Evolutionary conservation across 768 basidiomycete genomes (phyloP).

Genomic region (Lactarius akahatsu): DNA sequence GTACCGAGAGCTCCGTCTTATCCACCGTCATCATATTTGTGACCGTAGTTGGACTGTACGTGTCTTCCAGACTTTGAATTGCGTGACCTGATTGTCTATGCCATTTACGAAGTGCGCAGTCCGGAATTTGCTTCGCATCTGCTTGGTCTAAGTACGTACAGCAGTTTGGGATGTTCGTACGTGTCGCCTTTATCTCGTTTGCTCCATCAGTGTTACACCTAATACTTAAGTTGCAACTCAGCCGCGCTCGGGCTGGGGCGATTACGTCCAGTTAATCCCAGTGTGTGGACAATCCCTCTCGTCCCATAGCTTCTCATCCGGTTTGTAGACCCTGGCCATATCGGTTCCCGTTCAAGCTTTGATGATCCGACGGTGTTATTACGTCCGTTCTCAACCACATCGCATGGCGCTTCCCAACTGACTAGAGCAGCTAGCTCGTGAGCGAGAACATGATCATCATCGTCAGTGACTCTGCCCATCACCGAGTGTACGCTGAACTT

Average conservation of each 20-base stretch:
- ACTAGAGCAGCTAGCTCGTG: conserved; percentile 6
- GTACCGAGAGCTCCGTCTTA: too few relatives aligned
- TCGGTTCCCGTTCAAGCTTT: conserved; percentile 13
- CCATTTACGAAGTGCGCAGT: conserved; percentile 1
- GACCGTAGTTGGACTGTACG: background rate
- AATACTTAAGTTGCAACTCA: background rate
- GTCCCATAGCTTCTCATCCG: too few relatives aligned
- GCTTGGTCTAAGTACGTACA: conserved; percentile 10
- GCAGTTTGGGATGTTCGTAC: background rate
- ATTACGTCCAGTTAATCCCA: background rate
- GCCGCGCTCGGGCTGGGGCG: background rate
- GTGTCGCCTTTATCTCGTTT: background rate
- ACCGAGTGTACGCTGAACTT: background rate
- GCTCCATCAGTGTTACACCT: background rate
- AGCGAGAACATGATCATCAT: conserved; percentile 8
- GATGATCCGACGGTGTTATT: conserved; percentile 23
- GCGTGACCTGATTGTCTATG: background rate
- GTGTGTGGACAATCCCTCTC: too few relatives aligned
- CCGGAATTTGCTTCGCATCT: conserved; percentile 9
- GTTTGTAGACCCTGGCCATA: conserved; percentile 6
- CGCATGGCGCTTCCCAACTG: background rate
- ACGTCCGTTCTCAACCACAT: conserved; percentile 10
- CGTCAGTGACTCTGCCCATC: background rate
- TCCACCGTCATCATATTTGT: too few relatives aligned
- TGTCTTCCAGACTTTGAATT: too few relatives aligned